Percentiles rank a stretch among this genome's conserved stretches.
Conservation (phyloP, 2,329 filamentous ascomycete genomes). For the Helotiales sp. region DNA sequence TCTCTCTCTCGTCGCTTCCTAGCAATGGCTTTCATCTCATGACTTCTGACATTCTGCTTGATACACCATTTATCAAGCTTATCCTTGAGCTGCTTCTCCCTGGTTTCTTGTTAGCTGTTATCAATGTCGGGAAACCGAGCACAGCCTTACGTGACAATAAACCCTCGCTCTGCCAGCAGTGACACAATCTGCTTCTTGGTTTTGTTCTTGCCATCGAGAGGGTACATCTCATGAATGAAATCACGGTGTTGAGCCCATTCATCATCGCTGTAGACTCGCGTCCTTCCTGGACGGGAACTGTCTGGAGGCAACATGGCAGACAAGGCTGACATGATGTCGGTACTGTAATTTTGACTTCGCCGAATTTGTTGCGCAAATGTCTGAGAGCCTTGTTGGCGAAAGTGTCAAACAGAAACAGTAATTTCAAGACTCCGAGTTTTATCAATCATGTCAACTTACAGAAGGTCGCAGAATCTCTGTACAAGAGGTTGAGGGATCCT, state of each 20-base stretch:
- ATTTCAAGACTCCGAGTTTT: no score
- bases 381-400: no score
- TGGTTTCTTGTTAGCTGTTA: background rate
- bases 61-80: conserved; percentile 5
- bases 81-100: conserved; percentile 5
- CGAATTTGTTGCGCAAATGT: no score
- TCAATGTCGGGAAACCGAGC: background rate
- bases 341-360: background rate
- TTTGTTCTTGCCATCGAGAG: background rate
- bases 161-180: background rate
- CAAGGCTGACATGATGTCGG: background rate
- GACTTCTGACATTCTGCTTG: background rate
- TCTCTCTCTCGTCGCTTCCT: background rate
- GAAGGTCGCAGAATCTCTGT: no score
- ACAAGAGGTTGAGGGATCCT: no score
- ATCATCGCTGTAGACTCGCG: background rate
- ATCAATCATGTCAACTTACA: no score
- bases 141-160: conserved; percentile 3
- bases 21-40: conserved; percentile 4
- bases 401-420: no score
- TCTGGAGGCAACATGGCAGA: background rate
- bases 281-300: background rate
- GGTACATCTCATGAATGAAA: conserved; percentile 1
- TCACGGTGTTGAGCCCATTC: conserved; percentile 5
- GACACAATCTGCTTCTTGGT: background rate